A percentile compares a stretch with the other conserved stretches of the same genome.
These are phyloP conservation scores for Earliella scabrosa DNA, from an alignment of 1,284 basidiomycete species.

Conservation along the genomic window DNA sequence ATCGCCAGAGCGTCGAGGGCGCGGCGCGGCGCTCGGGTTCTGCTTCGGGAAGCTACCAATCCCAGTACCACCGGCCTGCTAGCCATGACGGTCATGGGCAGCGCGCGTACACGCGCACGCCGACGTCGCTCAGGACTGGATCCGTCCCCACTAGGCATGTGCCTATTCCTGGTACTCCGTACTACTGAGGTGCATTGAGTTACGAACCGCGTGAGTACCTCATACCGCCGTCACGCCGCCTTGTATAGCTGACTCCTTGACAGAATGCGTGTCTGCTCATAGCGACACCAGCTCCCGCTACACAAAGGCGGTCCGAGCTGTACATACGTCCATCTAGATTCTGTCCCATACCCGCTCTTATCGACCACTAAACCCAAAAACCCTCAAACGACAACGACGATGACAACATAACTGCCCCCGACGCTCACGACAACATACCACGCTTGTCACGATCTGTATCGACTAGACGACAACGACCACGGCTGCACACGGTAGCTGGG, in stretches of 20 bases:
- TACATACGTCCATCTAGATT: background rate
- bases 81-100: constrained; percentile 3
- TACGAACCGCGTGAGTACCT: no score
- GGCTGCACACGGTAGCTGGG: constrained; percentile 7
- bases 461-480: background rate
- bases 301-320: background rate
- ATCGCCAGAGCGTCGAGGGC: constrained; percentile 1
- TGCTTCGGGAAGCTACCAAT: constrained; percentile 1
- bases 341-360: no score
- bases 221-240: no score
- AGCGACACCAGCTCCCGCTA: background rate
- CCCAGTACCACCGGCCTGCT: background rate
- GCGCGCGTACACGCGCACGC: constrained; percentile 1
- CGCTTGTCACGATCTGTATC: constrained; percentile 12
- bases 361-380: background rate
- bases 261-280: no score
- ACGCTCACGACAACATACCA: background rate
- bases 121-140: constrained; percentile 2
- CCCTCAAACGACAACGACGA: no score
- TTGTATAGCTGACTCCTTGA: background rate
- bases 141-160: background rate
- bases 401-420: background rate
- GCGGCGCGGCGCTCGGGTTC: background rate
- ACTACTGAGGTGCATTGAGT: background rate
- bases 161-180: background rate